Percentiles rank a stretch among this genome's conserved stretches.
Evolutionary conservation across 345 rosid genomes (phyloP).

Genomic region (Citrus sp.): DNA sequence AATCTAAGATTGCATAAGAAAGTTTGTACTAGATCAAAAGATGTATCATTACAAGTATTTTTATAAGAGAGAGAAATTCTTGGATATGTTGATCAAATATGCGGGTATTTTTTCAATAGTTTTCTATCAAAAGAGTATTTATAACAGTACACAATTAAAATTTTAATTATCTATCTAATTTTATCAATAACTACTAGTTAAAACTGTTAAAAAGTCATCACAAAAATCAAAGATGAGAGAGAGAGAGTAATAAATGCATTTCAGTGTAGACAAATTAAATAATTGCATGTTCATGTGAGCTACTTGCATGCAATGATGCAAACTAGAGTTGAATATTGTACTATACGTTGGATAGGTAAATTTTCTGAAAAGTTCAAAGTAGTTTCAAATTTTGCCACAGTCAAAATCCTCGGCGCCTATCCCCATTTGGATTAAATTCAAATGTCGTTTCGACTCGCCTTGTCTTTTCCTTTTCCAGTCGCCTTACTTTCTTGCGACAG

Average conservation of each 20-base stretch:
- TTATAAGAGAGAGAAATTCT: no score
- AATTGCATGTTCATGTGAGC: conserved; percentile 5
- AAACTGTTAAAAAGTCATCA: no score
- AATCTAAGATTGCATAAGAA: no score
- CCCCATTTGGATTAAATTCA: not conserved
- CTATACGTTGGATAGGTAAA: not conserved
- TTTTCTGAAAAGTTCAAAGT: not conserved
- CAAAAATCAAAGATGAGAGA: not conserved
- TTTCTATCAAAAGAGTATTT: no score
- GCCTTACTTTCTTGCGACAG: not conserved
- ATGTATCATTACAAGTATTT: no score
- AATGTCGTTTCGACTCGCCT: not conserved
- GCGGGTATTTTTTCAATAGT: no score
- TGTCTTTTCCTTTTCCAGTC: not conserved
- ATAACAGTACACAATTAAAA: no score
- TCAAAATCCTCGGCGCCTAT: not conserved
- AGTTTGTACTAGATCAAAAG: no score
- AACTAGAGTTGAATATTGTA: not conserved
- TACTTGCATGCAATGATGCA: not conserved
- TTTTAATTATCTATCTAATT: no score
- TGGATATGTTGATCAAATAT: no score
- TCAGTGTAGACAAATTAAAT: not conserved
- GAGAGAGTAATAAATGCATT: conserved; percentile 1
- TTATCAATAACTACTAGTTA: no score
- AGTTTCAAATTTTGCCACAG: not conserved